phyloP scores from a whole-genome alignment of 208 protist genomes.

The Leishmania tarentolae region DNA sequence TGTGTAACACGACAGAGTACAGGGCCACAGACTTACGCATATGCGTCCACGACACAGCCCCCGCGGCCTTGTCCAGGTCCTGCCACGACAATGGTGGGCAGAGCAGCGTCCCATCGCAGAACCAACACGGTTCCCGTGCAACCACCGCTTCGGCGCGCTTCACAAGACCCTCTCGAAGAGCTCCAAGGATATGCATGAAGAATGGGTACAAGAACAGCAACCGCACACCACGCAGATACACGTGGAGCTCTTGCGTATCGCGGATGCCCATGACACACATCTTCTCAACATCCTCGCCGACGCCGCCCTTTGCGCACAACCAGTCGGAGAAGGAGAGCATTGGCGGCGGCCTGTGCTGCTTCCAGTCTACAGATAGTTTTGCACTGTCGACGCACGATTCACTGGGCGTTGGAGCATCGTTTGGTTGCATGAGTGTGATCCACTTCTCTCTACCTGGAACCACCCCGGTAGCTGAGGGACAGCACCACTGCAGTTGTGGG shows the following conservation, averaged over 20 bases:
- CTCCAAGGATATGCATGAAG: constrained; percentile 16
- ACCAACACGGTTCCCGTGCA: constrained; percentile 29
- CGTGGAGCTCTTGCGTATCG: constrained; percentile 18
- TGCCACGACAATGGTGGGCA: constrained; percentile 29
- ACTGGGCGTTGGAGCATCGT: background rate
- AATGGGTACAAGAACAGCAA: constrained; percentile 33
- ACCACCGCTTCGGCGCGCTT: constrained; percentile 16
- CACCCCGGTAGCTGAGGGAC: background rate
- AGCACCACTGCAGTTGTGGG: constrained; percentile 23
- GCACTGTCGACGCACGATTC: background rate
- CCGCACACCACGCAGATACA: constrained; percentile 4
- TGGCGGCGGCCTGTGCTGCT: constrained; percentile 15
- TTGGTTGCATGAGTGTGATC: constrained; percentile 14
- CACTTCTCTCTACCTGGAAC: background rate
- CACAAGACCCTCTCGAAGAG: constrained; percentile 16
- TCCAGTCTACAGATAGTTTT: constrained; percentile 20
- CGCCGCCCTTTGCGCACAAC: constrained; percentile 1
- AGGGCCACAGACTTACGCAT: constrained; percentile 19
- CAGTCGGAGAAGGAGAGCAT: constrained; percentile 34
- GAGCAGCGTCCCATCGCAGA: constrained; percentile 13
- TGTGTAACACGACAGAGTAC: constrained; percentile 8
- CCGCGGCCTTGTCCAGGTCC: background rate
- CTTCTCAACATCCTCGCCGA: background rate
- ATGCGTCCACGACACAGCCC: constrained; percentile 15
- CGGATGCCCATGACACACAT: constrained; percentile 10